A percentile compares a stretch with the other conserved stretches of the same genome.
These are phyloP conservation scores for Paramarasmius palmivorus DNA, from an alignment of 1,284 basidiomycete genomes.

Conservation along the genomic window DNA sequence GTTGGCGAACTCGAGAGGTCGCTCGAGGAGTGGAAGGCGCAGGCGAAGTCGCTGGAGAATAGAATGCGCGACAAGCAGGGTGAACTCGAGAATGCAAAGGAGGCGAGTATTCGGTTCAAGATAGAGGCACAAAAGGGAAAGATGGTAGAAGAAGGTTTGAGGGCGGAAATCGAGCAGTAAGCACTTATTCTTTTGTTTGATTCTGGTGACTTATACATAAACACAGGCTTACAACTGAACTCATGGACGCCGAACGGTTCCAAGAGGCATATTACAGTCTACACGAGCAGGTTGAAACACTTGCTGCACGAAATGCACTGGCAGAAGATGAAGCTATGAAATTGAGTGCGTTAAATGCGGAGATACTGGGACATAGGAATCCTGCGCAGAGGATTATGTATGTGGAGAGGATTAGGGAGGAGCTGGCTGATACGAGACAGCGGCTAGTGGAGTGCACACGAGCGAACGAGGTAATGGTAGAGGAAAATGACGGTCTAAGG, in stretches of 20 bases:
- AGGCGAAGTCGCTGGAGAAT: slow-evolving; percentile 28
- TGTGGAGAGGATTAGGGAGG: slow-evolving; percentile 68
- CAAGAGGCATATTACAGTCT: slow-evolving; percentile 66
- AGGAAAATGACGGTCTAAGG: slow-evolving; percentile 52
- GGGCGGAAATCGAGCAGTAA: slow-evolving; percentile 63
- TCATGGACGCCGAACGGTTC: slow-evolving; percentile 60
- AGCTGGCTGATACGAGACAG: slow-evolving; percentile 71
- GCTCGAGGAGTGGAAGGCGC: slow-evolving; percentile 26
- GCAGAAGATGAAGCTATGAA: slow-evolving; percentile 71
- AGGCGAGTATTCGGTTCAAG: slow-evolving; percentile 46
- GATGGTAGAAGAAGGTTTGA: slow-evolving; percentile 62
- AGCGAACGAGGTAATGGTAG: slow-evolving; percentile 51
- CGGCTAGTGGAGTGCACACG: slow-evolving; percentile 55
- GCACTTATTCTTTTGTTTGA: slow-evolving; percentile 24
- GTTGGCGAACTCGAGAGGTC: slow-evolving; percentile 28
- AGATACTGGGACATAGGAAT: slow-evolving; percentile 74
- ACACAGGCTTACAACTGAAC: slow-evolving; percentile 53
- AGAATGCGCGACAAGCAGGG: slow-evolving; percentile 25
- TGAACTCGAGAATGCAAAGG: slow-evolving; percentile 51
- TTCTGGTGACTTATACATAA: slow-evolving; percentile 5
- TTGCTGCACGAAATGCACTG: slow-evolving; percentile 67
- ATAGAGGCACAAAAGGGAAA: slow-evolving; percentile 52
- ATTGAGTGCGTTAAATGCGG: slow-evolving; percentile 73
- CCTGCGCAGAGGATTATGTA: slow-evolving; percentile 75
- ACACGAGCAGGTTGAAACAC: slow-evolving; percentile 58